phyloP scores from a whole-genome alignment of 2,329 filamentous ascomycete species.

The Hypoxylon sp. region DNA sequence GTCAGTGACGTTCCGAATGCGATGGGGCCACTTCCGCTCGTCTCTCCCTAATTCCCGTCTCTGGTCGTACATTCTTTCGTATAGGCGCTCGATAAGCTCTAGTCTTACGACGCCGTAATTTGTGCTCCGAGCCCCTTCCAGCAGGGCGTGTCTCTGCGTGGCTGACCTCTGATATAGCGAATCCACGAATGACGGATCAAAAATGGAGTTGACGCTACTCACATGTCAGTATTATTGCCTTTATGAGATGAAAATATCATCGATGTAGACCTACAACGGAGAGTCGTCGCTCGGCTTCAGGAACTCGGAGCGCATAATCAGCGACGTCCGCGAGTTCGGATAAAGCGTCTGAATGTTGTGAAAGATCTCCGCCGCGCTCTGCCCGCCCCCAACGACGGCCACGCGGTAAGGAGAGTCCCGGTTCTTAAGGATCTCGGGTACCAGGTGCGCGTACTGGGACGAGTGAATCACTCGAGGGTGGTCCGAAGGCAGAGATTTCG shows the following conservation, averaged over 20 bases:
- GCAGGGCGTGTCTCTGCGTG: constrained; percentile 64
- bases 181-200: constrained; percentile 87
- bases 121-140: constrained; percentile 79
- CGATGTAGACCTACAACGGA: constrained; percentile 76
- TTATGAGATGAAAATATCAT: not conserved
- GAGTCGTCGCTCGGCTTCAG: constrained; percentile 93
- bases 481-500: constrained; percentile 70
- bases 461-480: constrained; percentile 85
- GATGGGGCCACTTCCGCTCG: constrained; percentile 79
- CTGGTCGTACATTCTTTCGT: constrained; percentile 88
- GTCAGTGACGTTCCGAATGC: constrained; percentile 74
- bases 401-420: constrained; percentile 70
- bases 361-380: constrained; percentile 96
- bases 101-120: constrained; percentile 96
- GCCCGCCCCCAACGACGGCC: constrained; percentile 86
- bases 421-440: constrained; percentile 66
- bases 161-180: constrained; percentile 73
- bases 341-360: constrained; percentile 84
- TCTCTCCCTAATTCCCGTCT: constrained; percentile 73
- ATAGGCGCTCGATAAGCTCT: constrained; percentile 88
- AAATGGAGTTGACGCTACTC: constrained; percentile 88
- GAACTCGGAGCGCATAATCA: constrained; percentile 85
- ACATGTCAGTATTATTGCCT: constrained; percentile 37
- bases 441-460: constrained; percentile 78
- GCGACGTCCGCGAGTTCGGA: constrained; percentile 77